Base-by-base conservation (phyloP, 495 filamentous ascomycete species). In the Penicillium goetzii region DNA sequence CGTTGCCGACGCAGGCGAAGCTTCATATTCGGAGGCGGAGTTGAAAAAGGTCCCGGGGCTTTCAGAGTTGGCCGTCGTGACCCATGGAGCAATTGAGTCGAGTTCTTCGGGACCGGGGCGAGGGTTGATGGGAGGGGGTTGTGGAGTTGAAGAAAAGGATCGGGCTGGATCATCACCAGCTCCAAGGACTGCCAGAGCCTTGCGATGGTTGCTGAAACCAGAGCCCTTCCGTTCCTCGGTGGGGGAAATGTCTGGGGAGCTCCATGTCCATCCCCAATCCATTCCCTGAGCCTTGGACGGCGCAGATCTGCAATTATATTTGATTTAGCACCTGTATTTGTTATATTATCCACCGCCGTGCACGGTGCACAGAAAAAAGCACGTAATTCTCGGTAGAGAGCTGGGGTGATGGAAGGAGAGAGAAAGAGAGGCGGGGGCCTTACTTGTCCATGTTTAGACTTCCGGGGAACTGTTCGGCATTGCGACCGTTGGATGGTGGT, bases 1-100 rank as follows among this genome's bases (percentile, higher is more conserved):
- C 26, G 75, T 64, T 79, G 86, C 19, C 85, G 90, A 59, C 83
- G 92, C 68, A 84, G 79, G 79, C 84, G 92, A 76, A 28, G 64
- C 64, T 71, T 83, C 76, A 30, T 76, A 74, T 54, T 81, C 76
- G 9, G 76, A 77, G 33, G 68, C 67, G 26, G 82, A 78, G 45
- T 82, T 73, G 58, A 79, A 80, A 58, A 82, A 82, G 10, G 74
- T 82, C 11, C 73, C 72, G 7, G 69, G 71, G 58, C 61, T 59
- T 61, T 75, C 81, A 64, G 64, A 79, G 30, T 63, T 67, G 2
- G 73, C 68, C 6, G 69, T 66, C 25, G 79, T 72, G 19, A 71
- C 66, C 71, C 75, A 71, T 50, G 76, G 71, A 28, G 72, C 69
- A 65, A 80, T 69, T 56, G 79, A 73, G 33, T 81, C 78, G 54